A percentile compares a stretch with the other conserved stretches of the same genome.
These are phyloP conservation scores for Oryza brachyantha DNA, from an alignment of 176 grass and related monocot genomes.

Conservation along the genomic window DNA sequence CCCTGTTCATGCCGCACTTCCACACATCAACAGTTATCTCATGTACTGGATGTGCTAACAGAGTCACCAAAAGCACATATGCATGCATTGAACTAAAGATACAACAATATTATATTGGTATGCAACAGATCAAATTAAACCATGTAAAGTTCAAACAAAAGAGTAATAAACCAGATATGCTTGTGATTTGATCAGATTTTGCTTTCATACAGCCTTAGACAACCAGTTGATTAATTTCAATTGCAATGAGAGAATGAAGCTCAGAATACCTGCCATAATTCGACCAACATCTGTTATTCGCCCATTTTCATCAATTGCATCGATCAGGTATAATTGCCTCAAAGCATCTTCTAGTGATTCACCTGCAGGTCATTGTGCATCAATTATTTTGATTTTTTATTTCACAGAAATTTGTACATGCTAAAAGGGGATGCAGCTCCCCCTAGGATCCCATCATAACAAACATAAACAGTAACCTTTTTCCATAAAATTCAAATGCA, in stretches of 20 bases:
- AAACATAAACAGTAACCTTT: not conserved
- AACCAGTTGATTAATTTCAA: constrained; percentile 1
- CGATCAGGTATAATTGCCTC: constrained; percentile 90
- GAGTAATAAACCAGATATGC: not conserved
- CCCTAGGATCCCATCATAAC: not conserved
- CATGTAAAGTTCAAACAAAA: not conserved
- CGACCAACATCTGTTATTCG: constrained; percentile 75
- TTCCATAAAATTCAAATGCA: not conserved
- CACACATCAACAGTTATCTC: not conserved
- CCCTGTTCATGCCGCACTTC: not conserved
- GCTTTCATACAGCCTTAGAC: not conserved
- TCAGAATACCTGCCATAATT: constrained; percentile 70
- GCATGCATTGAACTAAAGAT: not conserved
- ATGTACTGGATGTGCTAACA: not conserved
- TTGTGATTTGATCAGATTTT: not conserved
- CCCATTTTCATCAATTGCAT: constrained; percentile 96
- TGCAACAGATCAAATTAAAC: not conserved
- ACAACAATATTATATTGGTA: constrained; percentile 3
- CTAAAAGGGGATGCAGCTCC: not conserved
- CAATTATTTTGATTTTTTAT: not conserved
- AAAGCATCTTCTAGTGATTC: constrained; percentile 98
- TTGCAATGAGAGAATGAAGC: not conserved
- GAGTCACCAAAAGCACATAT: not conserved
- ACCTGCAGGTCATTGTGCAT: constrained; percentile 48
- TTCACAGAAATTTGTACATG: not conserved